Evolutionary conservation across 2,329 filamentous ascomycete genomes (phyloP).

Genomic region (Bipolaris zeicola): DNA sequence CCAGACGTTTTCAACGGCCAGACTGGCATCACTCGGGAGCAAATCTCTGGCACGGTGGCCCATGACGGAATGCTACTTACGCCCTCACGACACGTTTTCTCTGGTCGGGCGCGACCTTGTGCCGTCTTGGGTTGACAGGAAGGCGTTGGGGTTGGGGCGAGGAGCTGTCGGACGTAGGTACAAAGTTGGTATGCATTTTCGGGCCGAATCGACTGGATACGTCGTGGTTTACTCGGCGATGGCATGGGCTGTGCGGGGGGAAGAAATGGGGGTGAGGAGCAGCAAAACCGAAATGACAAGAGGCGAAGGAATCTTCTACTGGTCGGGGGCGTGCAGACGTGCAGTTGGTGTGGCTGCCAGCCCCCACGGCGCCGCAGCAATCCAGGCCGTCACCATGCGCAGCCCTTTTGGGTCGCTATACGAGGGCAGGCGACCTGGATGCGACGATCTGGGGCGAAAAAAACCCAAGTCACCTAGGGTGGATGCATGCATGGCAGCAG

Average conservation of each 20-base stretch:
- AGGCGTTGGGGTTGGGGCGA: conserved; percentile 24
- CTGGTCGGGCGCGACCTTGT: conserved; percentile 30
- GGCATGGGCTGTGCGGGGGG: conserved; percentile 10
- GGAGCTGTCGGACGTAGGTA: conserved; percentile 13
- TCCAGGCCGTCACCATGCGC: not conserved
- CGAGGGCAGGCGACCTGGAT: not conserved
- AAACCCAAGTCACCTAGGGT: not conserved
- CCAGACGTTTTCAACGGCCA: not conserved
- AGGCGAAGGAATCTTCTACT: conserved; percentile 1
- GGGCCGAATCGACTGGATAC: conserved; percentile 7
- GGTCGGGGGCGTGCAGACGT: not conserved
- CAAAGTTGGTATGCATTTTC: conserved; percentile 18
- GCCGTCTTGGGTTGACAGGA: conserved; percentile 32
- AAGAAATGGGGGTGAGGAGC: conserved; percentile 9
- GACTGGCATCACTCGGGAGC: not conserved
- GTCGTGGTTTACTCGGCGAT: conserved; percentile 11
- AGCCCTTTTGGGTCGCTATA: not conserved
- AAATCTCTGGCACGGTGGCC: not conserved
- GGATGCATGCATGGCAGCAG: not conserved
- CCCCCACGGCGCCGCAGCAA: conserved; percentile 6
- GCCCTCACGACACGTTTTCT: conserved; percentile 31
- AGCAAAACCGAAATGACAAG: conserved; percentile 7
- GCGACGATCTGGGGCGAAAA: not conserved
- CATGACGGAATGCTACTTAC: conserved; percentile 19
- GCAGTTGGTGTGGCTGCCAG: conserved; percentile 9